Base-by-base conservation (phyloP, 2,329 filamentous ascomycete species). In the Cordyceps pruinosa region DNA sequence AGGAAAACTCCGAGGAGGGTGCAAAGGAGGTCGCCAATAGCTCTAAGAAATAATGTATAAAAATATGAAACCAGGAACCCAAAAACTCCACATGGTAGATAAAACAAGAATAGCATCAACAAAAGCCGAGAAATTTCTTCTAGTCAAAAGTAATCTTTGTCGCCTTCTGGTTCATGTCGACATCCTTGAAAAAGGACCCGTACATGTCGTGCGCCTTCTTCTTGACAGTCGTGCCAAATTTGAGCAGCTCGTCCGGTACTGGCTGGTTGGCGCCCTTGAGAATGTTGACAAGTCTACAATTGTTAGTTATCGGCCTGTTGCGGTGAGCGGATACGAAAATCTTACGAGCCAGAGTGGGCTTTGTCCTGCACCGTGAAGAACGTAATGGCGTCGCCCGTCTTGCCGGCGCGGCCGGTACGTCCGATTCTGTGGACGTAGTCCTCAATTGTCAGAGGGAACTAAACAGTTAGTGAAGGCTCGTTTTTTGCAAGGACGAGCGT, bases 391-490 rank as follows among this genome's bases (percentile, higher is more conserved):
- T 89, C 78, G 44, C 94, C 94, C 17, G 86, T 84, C 72, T 94
- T 92, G 51, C 94, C 94, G 48, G 94, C 94, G 69, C 94, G 87
- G 56, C 94, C 94, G 2, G 94, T 99, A 70, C 93, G 86, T 56
- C 94, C 94, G 71, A 99, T 97, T 39, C 94, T 87, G 74, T 99
- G 94, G 30, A 99, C 94, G 66, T 97, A 97, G 68, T 99, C 94
- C 72, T 97, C 94, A 39, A 94, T 91, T 0, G 93, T 97, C 60
- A 97, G 75, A 28, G 92, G 94, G 75, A 97, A 97, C 80, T 84
- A 62, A 15, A 41, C 12, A 49, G 63, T 68, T 53, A 70, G 66
- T 19, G 15, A 41, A 7, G 2, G 4, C 48, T 23, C 17, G 17
- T 13, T 34, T 23, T 2, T 19, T 5, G n/a, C 8, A 6, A 44